Conservation (phyloP, 148 eudicot species). For the Beta vulgaris region DNA sequence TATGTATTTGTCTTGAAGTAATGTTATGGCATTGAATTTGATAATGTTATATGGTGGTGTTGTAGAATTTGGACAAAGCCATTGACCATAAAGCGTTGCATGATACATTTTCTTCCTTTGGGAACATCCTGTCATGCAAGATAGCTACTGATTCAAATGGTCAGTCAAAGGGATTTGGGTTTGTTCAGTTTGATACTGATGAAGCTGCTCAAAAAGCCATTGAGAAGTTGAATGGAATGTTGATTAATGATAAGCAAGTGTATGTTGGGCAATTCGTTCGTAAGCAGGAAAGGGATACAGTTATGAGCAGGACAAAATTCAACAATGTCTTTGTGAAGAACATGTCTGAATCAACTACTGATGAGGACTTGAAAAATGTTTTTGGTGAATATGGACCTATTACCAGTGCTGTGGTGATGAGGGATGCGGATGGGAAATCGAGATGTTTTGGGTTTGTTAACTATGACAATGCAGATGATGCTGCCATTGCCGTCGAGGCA, state of each 20-base stretch:
- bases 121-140: constrained; percentile 47
- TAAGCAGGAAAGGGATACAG: constrained; percentile 40
- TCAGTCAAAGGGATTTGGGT: constrained; percentile 55
- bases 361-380: constrained; percentile 33
- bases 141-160: constrained; percentile 43
- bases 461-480: constrained; percentile 42
- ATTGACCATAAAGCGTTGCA: constrained; percentile 48
- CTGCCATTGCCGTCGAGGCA: constrained; percentile 39
- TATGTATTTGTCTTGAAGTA: no score
- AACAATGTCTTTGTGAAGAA: constrained; percentile 47
- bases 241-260: constrained; percentile 42
- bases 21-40: no score
- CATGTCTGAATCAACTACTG: constrained; percentile 33
- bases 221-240: constrained; percentile 44
- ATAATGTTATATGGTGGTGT: no score
- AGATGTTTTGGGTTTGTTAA: constrained; percentile 51
- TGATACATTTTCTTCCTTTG: constrained; percentile 45
- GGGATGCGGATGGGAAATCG: constrained; percentile 41
- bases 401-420: constrained; percentile 43
- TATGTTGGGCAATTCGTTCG: constrained; percentile 47
- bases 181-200: constrained; percentile 48
- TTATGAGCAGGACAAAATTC: constrained; percentile 25
- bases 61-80: constrained; percentile 48
- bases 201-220: constrained; percentile 56
- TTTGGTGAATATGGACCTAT: constrained; percentile 45